A percentile compares a stretch with the other conserved stretches of the same genome.
phyloP scores from a whole-genome alignment of 1,139 yeast species.

The Blastobotrys illinoisensis region DNA sequence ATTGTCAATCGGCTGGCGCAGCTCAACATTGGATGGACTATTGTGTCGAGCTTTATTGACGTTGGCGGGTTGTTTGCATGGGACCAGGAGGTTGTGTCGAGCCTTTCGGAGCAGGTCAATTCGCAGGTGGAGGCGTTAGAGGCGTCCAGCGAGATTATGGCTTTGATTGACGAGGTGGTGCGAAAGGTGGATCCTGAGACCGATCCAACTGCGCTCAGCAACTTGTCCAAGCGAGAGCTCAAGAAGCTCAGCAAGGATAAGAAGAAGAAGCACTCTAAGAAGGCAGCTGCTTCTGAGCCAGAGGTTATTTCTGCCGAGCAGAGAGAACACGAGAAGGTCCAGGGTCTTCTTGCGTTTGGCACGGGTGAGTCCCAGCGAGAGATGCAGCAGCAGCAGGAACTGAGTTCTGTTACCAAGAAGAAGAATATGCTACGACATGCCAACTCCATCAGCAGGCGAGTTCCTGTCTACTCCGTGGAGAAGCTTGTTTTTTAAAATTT shows the following conservation, averaged over 20 bases:
- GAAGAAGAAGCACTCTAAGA: slow-evolving; percentile 15
- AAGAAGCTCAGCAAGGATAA: slow-evolving; percentile 24
- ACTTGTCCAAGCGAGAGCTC: slow-evolving; percentile 17
- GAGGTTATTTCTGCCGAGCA: slow-evolving; percentile 12
- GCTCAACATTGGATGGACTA: slow-evolving; percentile 51
- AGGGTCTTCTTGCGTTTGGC: slow-evolving; percentile 11
- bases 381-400: not conserved
- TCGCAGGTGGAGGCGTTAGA: slow-evolving; percentile 47
- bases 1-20: slow-evolving; percentile 40
- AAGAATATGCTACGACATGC: slow-evolving; percentile 33
- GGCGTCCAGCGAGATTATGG: slow-evolving; percentile 48
- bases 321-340: slow-evolving; percentile 3
- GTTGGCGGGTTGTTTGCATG: slow-evolving; percentile 69
- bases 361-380: slow-evolving; percentile 2
- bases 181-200: slow-evolving; percentile 25
- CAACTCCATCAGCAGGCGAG: slow-evolving; percentile 24
- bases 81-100: slow-evolving; percentile 44
- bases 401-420: slow-evolving; percentile 7
- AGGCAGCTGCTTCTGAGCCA: slow-evolving; percentile 4
- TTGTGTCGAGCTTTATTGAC: slow-evolving; percentile 61
- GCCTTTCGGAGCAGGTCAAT: slow-evolving; percentile 43
- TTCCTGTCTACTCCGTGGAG: slow-evolving; percentile 27
- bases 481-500: slow-evolving; percentile 21
- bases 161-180: slow-evolving; percentile 50
- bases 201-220: slow-evolving; percentile 17